Base-by-base conservation (phyloP, 441 rosid genomes). In the Cnidoscolus chayamansa region DNA sequence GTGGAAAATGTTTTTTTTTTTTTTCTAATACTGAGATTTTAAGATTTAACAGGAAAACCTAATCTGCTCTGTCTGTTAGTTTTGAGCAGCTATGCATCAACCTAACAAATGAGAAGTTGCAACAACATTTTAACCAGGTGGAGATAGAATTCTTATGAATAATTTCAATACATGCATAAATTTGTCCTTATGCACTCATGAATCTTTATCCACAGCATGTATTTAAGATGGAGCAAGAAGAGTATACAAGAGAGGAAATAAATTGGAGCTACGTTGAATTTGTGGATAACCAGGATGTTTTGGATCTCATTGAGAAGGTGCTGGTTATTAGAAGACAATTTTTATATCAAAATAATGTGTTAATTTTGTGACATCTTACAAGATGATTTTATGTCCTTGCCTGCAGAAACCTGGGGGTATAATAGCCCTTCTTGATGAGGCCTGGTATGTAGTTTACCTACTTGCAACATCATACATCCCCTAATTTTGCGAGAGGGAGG, bases 221-320 rank as follows among this genome's bases (percentile, higher is more conserved):
- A 58, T 94, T 94, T 82, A 90, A 94, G 83, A 92, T 92, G 98
- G 97, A 94, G 82, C 97, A 94, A 88, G 98, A 94, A 81, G 97
- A 92, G 74, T 90, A 90, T 78, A 92, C 84, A 35, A 90, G 88
- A 71, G 98, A 92, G 80, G 90, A 87, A 76, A 89, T 89, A 32
- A 75, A 89, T 78, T 87, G 91, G 94, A 89, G 91, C 80, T 89
- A 87, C 61, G 86, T 87, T 20, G 91, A 89, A 77, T 89, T 87
- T 71, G 88, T 87, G 30, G 94, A 86, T 71, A 89, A 89, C 78
- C 94, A 89, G 68, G 94, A 89, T 71, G 90, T 89, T 69, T 74
- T 89, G 71, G 94, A 89, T 78, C 91, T 89, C 51, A 80, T 89
- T 67, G 91, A 92, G 86, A 94, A 88, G 96, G 97, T 89, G 37